phyloP scores from a whole-genome alignment of 2,329 filamentous ascomycete species.

The Ascochyta koolunga region DNA sequence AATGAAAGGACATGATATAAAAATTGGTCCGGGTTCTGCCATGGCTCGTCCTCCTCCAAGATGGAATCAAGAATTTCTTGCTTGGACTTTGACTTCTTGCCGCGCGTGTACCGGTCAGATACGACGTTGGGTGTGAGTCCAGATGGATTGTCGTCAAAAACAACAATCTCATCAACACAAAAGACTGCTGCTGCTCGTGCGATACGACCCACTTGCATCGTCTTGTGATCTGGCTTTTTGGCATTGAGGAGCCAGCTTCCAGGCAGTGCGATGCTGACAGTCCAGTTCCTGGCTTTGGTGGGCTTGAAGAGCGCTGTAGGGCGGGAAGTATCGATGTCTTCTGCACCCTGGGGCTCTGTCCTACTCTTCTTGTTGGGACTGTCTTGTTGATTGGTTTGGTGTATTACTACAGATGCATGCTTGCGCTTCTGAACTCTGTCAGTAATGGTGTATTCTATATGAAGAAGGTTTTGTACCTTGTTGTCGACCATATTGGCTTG shows the following conservation, averaged over 20 bases:
- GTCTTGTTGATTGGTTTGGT: slow-evolving; percentile 19
- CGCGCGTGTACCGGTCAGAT: slow-evolving; percentile 26
- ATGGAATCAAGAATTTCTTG: slow-evolving; percentile 47
- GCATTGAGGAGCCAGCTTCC: slow-evolving; percentile 72
- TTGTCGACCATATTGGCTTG: slow-evolving; percentile 11
- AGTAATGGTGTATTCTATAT: neutral
- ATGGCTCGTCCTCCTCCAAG: slow-evolving; percentile 57
- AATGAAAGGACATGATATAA: slow-evolving; percentile 79
- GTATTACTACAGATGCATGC: slow-evolving; percentile 24
- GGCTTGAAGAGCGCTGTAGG: slow-evolving; percentile 73
- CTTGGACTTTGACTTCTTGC: slow-evolving; percentile 40
- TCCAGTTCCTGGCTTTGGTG: slow-evolving; percentile 69
- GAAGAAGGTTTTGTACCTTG: neutral
- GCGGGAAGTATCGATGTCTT: slow-evolving; percentile 63
- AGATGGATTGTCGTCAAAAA: slow-evolving; percentile 74
- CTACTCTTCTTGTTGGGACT: slow-evolving; percentile 28
- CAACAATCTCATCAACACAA: slow-evolving; percentile 80
- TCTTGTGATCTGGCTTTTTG: slow-evolving; percentile 76
- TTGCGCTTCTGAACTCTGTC: slow-evolving; percentile 30
- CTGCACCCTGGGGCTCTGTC: slow-evolving; percentile 14
- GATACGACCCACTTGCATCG: slow-evolving; percentile 73
- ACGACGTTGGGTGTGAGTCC: slow-evolving; percentile 32
- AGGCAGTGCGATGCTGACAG: slow-evolving; percentile 77
- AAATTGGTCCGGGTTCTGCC: slow-evolving; percentile 78
- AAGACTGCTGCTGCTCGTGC: slow-evolving; percentile 84